A percentile compares a stretch with the other conserved stretches of the same genome.
phyloP scores from a whole-genome alignment of 176 grass and related monocot species.

The Bromus sterilis region DNA sequence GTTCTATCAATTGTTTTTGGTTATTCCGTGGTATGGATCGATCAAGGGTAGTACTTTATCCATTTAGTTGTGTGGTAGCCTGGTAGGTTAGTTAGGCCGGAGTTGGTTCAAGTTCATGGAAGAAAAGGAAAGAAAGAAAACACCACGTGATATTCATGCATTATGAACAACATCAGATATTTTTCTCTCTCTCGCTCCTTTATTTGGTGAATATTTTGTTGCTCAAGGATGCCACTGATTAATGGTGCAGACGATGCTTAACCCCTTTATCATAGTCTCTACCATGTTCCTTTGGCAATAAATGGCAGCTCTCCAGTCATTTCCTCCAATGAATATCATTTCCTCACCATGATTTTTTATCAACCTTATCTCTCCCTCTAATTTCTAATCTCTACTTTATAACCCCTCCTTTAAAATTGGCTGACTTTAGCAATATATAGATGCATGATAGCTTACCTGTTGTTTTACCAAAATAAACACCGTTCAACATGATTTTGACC shows the following conservation, averaged over 20 bases:
- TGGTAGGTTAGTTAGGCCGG: not conserved
- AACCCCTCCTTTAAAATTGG: not conserved
- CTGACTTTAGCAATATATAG: not conserved
- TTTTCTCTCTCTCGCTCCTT: not conserved
- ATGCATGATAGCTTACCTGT: not conserved
- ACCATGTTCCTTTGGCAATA: too few species aligned
- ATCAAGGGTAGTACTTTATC: not conserved
- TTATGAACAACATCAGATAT: not conserved
- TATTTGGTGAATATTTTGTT: not conserved
- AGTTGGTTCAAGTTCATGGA: not conserved
- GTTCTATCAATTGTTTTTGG: not conserved
- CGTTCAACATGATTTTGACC: not conserved
- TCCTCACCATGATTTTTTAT: too few species aligned
- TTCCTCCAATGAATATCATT: too few species aligned
- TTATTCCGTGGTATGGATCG: not conserved
- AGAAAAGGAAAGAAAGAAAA: not conserved
- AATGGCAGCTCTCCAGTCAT: too few species aligned
- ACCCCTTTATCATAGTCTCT: too few species aligned
- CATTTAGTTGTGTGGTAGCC: not conserved
- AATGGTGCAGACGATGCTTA: not conserved
- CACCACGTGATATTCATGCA: slow-evolving; percentile 7
- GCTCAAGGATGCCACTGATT: not conserved
- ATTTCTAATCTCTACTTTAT: too few species aligned
- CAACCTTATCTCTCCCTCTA: too few species aligned
- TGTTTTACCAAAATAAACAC: not conserved